A percentile compares a stretch with the other conserved stretches of the same genome.
phyloP scores from a whole-genome alignment of 805 yeast species.

The Alloascoidea africana region DNA sequence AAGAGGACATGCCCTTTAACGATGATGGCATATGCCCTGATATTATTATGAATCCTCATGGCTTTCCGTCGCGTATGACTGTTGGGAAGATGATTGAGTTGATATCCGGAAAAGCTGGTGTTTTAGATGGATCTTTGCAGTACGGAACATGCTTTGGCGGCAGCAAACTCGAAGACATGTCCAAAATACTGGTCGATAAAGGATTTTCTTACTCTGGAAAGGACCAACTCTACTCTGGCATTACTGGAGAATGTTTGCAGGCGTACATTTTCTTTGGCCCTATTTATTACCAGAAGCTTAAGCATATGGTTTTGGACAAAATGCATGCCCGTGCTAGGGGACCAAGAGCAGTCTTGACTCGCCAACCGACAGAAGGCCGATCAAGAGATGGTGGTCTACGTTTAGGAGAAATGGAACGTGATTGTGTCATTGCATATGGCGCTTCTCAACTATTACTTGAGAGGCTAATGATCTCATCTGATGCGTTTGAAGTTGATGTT shows the following conservation, averaged over 20 bases:
- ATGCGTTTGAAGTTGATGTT: slow-evolving; percentile 94
- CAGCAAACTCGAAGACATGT: slow-evolving; percentile 91
- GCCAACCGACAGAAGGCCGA: slow-evolving; percentile 98
- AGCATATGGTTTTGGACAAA: slow-evolving; percentile 97
- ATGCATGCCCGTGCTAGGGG: slow-evolving; percentile 99
- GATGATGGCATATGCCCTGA: slow-evolving; percentile 90
- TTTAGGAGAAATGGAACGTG: slow-evolving; percentile 99
- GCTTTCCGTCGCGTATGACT: slow-evolving; percentile 99
- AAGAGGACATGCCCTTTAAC: slow-evolving; percentile 91
- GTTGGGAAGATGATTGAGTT: slow-evolving; percentile 97
- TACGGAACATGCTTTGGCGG: slow-evolving; percentile 99
- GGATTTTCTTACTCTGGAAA: slow-evolving; percentile 94
- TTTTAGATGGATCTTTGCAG: slow-evolving; percentile 76
- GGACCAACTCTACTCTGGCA: slow-evolving; percentile 94
- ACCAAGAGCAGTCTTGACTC: slow-evolving; percentile 92
- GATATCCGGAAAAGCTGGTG: slow-evolving; percentile 96
- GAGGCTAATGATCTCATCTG: slow-evolving; percentile 91
- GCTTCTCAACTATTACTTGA: slow-evolving; percentile 90
- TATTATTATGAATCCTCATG: slow-evolving; percentile 97
- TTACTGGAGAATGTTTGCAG: slow-evolving; percentile 93
- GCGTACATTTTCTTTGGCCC: slow-evolving; percentile 98
- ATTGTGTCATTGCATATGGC: slow-evolving; percentile 98
- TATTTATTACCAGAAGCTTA: slow-evolving; percentile 91
- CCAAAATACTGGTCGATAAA: slow-evolving; percentile 71
- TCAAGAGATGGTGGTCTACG: slow-evolving; percentile 98